Percentiles rank a stretch among this genome's conserved stretches.
phyloP scores from a whole-genome alignment of 164 flowering plant genomes.

The Vitis rotundifolia region DNA sequence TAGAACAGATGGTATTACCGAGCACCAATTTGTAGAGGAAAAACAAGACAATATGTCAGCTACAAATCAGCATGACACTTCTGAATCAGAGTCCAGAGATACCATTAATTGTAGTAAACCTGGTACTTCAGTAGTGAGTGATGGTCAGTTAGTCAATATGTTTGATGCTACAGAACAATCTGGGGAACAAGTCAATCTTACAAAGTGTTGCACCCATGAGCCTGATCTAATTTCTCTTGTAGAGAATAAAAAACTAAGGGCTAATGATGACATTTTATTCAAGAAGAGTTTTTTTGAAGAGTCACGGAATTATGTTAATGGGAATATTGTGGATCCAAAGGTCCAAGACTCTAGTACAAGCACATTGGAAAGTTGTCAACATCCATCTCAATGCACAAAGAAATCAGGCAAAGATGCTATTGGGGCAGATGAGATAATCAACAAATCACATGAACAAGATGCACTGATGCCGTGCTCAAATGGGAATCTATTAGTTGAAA shows the following conservation, averaged over 20 bases:
- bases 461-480: slow-evolving; percentile 5
- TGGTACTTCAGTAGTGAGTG: background rate
- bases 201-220: slow-evolving; percentile 3
- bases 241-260: slow-evolving; percentile 4
- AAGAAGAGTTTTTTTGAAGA: slow-evolving; percentile 6
- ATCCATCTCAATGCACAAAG: background rate
- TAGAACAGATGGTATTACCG: background rate
- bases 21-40: slow-evolving; percentile 1
- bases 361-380: slow-evolving; percentile 7
- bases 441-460: slow-evolving; percentile 1
- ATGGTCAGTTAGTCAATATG: background rate
- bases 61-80: background rate
- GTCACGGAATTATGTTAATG: background rate
- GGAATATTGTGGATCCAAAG: background rate
- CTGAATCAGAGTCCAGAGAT: slow-evolving; percentile 4
- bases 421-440: slow-evolving; percentile 1
- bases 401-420: slow-evolving; percentile 7
- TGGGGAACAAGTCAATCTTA: slow-evolving; percentile 9
- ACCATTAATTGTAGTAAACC: background rate
- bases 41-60: background rate
- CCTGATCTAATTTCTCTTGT: background rate
- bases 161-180: slow-evolving; percentile 1
- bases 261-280: background rate
- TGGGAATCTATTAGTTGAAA: slow-evolving; percentile 3
- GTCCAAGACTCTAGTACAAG: background rate